phyloP scores from a whole-genome alignment of 2,329 filamentous ascomycete genomes.

The Drechslera avenae region DNA sequence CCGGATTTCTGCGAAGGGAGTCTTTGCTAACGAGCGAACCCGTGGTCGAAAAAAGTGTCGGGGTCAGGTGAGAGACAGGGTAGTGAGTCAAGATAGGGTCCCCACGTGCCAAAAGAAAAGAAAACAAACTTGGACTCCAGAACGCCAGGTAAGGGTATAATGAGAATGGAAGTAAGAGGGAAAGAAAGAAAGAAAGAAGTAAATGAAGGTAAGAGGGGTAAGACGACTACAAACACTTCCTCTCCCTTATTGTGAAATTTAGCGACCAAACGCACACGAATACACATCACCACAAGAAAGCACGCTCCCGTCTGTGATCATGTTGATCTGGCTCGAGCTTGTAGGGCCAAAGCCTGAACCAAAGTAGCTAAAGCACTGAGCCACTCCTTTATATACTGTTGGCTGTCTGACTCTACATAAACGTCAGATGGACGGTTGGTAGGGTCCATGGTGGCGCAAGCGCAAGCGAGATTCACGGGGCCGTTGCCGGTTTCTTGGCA shows the following conservation, averaged over 20 bases:
- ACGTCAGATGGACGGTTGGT: constrained; percentile 7
- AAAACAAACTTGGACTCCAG: not conserved
- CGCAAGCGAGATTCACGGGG: constrained; percentile 24
- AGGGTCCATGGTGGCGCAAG: constrained; percentile 5
- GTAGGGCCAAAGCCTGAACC: constrained; percentile 8
- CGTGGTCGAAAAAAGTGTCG: too few relatives aligned
- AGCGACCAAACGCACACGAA: constrained; percentile 10
- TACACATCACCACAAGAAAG: constrained; percentile 13
- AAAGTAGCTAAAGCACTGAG: constrained; percentile 16
- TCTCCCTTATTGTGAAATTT: not conserved
- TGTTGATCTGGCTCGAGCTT: constrained; percentile 9
- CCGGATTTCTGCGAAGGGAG: too few relatives aligned
- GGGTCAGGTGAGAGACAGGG: too few relatives aligned
- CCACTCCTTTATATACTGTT: not conserved
- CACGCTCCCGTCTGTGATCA: constrained; percentile 24
- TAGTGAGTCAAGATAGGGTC: not conserved
- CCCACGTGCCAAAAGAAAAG: not conserved
- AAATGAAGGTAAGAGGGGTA: not conserved
- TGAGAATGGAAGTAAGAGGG: not conserved
- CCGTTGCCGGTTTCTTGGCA: constrained; percentile 12
- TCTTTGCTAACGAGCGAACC: too few relatives aligned
- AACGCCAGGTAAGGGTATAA: not conserved
- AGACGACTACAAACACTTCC: not conserved
- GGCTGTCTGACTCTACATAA: constrained; percentile 5
- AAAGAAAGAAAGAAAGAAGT: not conserved